Percentiles rank a stretch among this genome's conserved stretches.
Evolutionary conservation across 1,284 basidiomycete genomes (phyloP).

Genomic region (Leccinum angustisporum): DNA sequence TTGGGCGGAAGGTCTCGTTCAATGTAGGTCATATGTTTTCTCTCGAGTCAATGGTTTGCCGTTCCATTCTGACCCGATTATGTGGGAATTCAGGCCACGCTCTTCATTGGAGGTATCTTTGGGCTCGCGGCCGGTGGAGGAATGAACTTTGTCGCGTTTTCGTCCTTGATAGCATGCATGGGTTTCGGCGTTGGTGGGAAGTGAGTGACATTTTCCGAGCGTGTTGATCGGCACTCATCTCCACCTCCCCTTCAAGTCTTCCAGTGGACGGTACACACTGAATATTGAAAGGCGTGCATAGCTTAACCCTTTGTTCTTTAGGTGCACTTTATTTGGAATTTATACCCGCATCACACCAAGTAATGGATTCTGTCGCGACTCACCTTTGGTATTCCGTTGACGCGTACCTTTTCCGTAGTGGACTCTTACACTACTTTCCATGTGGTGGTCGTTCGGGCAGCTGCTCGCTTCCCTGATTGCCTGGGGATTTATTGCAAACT

Average conservation of each 20-base stretch:
- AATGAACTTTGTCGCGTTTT: conserved; percentile 50
- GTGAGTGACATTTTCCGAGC: conserved; percentile 29
- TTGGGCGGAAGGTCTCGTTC: conserved; percentile 56
- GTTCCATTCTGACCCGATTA: not conserved
- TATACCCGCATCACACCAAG: conserved; percentile 51
- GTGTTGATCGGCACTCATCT: not conserved
- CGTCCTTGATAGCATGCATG: conserved; percentile 50
- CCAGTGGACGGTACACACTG: conserved; percentile 50
- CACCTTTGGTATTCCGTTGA: conserved; percentile 4
- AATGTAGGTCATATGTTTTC: conserved; percentile 35
- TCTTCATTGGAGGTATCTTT: conserved; percentile 59
- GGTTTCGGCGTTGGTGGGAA: conserved; percentile 63
- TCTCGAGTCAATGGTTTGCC: not conserved
- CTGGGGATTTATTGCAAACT: conserved; percentile 53
- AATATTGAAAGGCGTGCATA: not conserved
- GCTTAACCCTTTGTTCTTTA: conserved; percentile 20
- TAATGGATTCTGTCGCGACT: conserved; percentile 14
- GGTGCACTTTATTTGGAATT: conserved; percentile 58
- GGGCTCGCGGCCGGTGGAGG: conserved; percentile 58
- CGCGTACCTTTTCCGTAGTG: conserved; percentile 38
- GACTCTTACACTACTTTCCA: conserved; percentile 62
- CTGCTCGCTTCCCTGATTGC: conserved; percentile 51
- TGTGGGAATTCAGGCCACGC: conserved; percentile 39
- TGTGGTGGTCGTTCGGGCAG: conserved; percentile 67
- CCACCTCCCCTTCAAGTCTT: conserved; percentile 32